Base-by-base conservation (phyloP, 495 filamentous ascomycete genomes). In the Filosporella fistucella region DNA sequence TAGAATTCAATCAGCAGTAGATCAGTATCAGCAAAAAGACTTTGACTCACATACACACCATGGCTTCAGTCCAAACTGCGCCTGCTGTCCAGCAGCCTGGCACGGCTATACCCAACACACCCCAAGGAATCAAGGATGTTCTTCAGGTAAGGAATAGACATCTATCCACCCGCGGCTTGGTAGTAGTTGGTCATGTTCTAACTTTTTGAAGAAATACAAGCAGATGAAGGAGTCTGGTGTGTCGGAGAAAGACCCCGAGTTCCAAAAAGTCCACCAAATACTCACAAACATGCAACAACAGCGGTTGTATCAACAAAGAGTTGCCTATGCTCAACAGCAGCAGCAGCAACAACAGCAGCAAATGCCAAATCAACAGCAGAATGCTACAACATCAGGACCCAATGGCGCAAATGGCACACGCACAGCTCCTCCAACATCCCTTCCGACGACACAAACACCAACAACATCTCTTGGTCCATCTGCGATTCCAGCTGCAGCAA, bases 181-280 rank as follows among this genome's bases (percentile, higher is more conserved):
- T 35, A 25, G 28, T 45, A 20, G 12, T n/a, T 35, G 11, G n/a
- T n/a, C 8, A 40, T 25, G 9, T 46, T 12, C 52, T 57, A 68
- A 61, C 48, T 34, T 29, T 11, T 11, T 33, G 28, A 60, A 95
- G 89, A 89, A 85, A 68, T 91, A 78, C 59, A 80, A 85, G 52
- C 82, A 86, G 63, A 82, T 96, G 82, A 86, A 87, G 70, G 70
- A 80, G 22, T 71, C 82, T 49, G 86, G 87, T 28, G 81, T 91
- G 14, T 74, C 80, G 13, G 74, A 78, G 45, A 81, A 74, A 49
- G 85, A 95, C 59, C 89, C 89, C 28, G 89, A 95, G 61, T 86
- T 83, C 57, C 67, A 85, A 43, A 91, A 88, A 66, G 75, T 77
- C 12, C 78, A 84, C 39, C 72, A 80, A 18, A 72, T 90, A 23